Conservation (phyloP, 2,329 filamentous ascomycete genomes). For the Colletotrichum abscissum region DNA sequence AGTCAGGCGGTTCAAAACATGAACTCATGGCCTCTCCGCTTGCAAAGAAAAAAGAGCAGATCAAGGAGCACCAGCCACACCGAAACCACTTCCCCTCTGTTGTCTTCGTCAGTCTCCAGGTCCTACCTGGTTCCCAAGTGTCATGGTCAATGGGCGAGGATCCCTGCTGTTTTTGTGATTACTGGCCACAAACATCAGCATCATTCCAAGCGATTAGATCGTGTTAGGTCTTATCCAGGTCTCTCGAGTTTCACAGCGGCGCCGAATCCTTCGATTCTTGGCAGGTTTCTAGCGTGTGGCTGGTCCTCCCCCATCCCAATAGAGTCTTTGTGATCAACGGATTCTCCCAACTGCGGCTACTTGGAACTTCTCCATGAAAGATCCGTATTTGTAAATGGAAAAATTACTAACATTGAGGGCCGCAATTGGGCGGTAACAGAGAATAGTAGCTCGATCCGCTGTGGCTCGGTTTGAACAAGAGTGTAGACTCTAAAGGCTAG, state of each 20-base stretch:
- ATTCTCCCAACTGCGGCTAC: background rate
- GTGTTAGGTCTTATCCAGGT: background rate
- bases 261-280: conserved; percentile 8
- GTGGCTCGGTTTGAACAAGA: background rate
- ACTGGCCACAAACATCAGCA: background rate
- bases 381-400: background rate
- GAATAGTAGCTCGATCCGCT: background rate
- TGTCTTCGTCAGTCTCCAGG: background rate
- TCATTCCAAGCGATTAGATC: background rate
- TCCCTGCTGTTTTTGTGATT: background rate
- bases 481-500: background rate
- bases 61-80: background rate
- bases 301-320: background rate
- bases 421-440: background rate
- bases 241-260: background rate
- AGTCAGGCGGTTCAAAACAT: background rate
- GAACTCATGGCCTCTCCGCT: background rate
- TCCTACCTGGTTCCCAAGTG: background rate
- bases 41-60: background rate
- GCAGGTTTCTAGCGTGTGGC: background rate
- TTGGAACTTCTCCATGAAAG: background rate
- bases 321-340: background rate
- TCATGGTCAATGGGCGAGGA: background rate
- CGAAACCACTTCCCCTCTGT: background rate
- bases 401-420: background rate